Percentiles rank a stretch among this genome's conserved stretches.
Evolutionary conservation across 2,329 filamentous ascomycete genomes (phyloP).

Genomic region (Tothia fuscella): DNA sequence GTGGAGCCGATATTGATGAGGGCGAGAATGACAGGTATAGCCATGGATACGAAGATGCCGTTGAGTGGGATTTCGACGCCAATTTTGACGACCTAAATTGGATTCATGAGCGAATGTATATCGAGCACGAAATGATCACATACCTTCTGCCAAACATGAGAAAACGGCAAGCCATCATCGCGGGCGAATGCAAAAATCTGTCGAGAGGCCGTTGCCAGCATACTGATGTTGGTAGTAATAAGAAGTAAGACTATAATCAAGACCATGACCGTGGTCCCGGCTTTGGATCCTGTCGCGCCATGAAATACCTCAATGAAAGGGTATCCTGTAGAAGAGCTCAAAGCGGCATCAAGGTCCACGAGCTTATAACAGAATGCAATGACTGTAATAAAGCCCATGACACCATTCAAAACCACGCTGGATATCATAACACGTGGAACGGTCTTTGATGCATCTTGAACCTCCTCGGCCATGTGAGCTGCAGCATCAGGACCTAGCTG

Average conservation of each 20-base stretch:
- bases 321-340: slow-evolving; percentile 6
- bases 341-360: slow-evolving; percentile 5
- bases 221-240: slow-evolving; percentile 18
- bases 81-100: slow-evolving; percentile 19
- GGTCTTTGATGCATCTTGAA: slow-evolving; percentile 21
- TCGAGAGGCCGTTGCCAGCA: slow-evolving; percentile 22
- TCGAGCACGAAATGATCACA: background rate
- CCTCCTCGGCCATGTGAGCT: slow-evolving; percentile 19
- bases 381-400: slow-evolving; percentile 8
- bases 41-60: slow-evolving; percentile 21
- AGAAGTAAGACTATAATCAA: slow-evolving; percentile 19
- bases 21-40: slow-evolving; percentile 19
- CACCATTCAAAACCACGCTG: slow-evolving; percentile 18
- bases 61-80: slow-evolving; percentile 20
- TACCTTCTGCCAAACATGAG: background rate
- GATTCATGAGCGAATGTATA: slow-evolving; percentile 11
- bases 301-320: slow-evolving; percentile 20
- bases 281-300: background rate
- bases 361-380: slow-evolving; percentile 26
- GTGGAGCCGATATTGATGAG: slow-evolving; percentile 26
- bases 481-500: slow-evolving; percentile 7
- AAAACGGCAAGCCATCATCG: slow-evolving; percentile 23
- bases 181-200: slow-evolving; percentile 26
- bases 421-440: slow-evolving; percentile 31
- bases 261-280: slow-evolving; percentile 18